Conservation (phyloP, 192 early-diverging fungal species). For the Jimgerdemannia lactiflua region DNA sequence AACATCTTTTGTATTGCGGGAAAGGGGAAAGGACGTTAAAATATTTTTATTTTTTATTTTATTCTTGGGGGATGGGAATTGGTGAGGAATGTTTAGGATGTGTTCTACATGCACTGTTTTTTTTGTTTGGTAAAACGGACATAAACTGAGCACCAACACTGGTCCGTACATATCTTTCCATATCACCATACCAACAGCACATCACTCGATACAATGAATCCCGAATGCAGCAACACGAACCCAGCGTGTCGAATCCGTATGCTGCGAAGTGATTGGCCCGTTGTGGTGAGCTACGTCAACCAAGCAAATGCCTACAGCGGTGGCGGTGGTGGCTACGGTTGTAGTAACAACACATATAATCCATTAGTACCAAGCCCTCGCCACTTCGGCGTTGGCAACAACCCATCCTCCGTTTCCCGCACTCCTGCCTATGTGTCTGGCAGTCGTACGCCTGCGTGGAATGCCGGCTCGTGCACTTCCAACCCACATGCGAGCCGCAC, state of each 20-base stretch:
- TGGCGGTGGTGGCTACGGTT: conserved; percentile 21
- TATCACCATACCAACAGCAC: neutral
- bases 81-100: too few relatives aligned
- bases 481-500: conserved; percentile 33
- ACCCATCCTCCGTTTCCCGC: conserved; percentile 31
- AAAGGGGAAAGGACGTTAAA: conserved; percentile 35
- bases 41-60: neutral
- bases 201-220: too few relatives aligned
- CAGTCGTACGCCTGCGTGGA: conserved; percentile 52
- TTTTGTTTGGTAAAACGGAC: too few relatives aligned
- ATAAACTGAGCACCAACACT: too few relatives aligned
- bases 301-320: conserved; percentile 1
- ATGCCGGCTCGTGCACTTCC: conserved; percentile 52
- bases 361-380: conserved; percentile 22
- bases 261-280: conserved; percentile 47
- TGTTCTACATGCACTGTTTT: too few relatives aligned
- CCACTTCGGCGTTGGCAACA: conserved; percentile 39
- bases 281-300: conserved; percentile 21
- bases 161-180: conserved; percentile 10
- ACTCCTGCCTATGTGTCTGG: conserved; percentile 39
- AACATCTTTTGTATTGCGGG: conserved; percentile 57
- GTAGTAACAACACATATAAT: conserved; percentile 12
- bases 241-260: too few relatives aligned
- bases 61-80: too few relatives aligned
- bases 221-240: too few relatives aligned